Evolutionary conservation across 2,329 filamentous ascomycete species (phyloP).

Genomic region (Pseudocercospora eumusae): DNA sequence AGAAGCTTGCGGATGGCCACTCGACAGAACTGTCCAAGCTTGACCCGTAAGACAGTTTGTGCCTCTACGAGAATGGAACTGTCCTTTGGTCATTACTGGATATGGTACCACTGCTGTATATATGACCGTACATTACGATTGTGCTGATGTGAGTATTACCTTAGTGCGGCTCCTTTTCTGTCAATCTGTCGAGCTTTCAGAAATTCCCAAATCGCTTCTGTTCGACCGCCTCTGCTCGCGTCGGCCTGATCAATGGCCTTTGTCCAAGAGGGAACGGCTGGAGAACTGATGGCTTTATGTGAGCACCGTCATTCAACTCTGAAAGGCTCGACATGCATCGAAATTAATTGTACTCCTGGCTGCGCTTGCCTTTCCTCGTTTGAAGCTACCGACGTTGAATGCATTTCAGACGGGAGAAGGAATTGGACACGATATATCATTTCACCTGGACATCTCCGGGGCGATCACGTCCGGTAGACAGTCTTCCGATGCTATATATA

Average conservation of each 20-base stretch:
- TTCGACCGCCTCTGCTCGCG: not conserved
- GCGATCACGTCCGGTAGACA: too few species aligned
- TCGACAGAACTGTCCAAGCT: slow-evolving; percentile 9
- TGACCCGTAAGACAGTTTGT: not conserved
- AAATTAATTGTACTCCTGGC: not conserved
- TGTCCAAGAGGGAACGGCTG: not conserved
- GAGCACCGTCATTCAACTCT: not conserved
- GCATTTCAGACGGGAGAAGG: not conserved
- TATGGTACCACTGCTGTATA: slow-evolving; percentile 1
- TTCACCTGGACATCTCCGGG: not conserved
- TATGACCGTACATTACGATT: not conserved
- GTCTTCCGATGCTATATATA: too few species aligned
- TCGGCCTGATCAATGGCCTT: not conserved
- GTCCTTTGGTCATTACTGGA: not conserved
- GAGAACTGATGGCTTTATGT: not conserved
- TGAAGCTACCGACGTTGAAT: not conserved
- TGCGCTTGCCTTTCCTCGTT: not conserved
- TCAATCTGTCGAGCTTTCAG: not conserved
- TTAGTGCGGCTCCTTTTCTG: not conserved
- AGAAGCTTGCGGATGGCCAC: slow-evolving; percentile 4
- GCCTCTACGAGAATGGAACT: not conserved
- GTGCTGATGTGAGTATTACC: not conserved
- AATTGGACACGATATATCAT: not conserved
- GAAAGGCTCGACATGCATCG: not conserved
- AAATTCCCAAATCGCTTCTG: not conserved